Evolutionary conservation across 2,329 filamentous ascomycete species (phyloP).

Genomic region (Fusarium sp.): DNA sequence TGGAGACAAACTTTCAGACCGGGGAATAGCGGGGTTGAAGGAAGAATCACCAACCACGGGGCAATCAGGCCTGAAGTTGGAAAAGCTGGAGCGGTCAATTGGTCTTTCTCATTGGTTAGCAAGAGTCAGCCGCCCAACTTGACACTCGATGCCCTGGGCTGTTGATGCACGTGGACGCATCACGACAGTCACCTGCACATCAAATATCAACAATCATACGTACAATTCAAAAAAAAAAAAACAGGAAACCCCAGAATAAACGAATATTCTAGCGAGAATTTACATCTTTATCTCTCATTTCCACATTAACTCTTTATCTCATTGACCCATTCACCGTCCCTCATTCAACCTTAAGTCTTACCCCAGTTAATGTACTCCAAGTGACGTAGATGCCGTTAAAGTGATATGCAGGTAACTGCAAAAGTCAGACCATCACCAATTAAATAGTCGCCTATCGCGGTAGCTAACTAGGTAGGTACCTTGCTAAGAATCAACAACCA

Average conservation of each 20-base stretch:
- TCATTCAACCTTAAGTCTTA: background rate
- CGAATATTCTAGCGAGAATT: background rate
- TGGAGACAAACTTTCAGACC: background rate
- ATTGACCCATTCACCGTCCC: background rate
- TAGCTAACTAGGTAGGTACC: background rate
- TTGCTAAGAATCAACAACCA: too few species aligned
- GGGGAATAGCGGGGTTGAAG: constrained; percentile 3
- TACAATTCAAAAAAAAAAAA: background rate
- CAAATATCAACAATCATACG: constrained; percentile 2
- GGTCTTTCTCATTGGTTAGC: constrained; percentile 22
- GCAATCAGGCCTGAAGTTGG: constrained; percentile 1
- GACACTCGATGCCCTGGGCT: constrained; percentile 11
- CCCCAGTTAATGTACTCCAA: background rate
- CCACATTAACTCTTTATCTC: constrained; percentile 8
- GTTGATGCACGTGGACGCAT: constrained; percentile 29
- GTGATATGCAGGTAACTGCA: constrained; percentile 1
- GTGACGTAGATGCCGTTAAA: constrained; percentile 8
- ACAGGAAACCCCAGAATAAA: background rate
- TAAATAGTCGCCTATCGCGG: constrained; percentile 10
- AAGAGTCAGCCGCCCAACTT: constrained; percentile 34
- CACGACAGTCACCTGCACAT: constrained; percentile 19
- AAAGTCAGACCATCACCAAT: background rate
- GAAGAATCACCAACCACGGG: constrained; percentile 10
- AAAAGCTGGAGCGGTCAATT: constrained; percentile 35
- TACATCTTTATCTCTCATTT: background rate